Base-by-base conservation (phyloP, 768 basidiomycete genomes). In the Leccinum disarticulatum region DNA sequence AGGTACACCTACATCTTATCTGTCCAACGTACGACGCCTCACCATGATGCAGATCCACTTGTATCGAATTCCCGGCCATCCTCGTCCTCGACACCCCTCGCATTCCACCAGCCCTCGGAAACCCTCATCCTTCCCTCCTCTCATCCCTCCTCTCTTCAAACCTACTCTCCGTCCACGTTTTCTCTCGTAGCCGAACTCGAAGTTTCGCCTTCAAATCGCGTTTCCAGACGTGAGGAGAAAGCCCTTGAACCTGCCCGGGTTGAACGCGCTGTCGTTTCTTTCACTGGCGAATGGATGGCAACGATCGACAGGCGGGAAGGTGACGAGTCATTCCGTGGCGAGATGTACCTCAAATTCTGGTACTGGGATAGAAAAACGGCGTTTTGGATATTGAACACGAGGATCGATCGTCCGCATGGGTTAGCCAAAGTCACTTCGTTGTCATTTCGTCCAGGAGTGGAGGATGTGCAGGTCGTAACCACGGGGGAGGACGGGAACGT, bases 101-200 rank as follows among this genome's bases (percentile, higher is more conserved):
- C 90, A 6, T 79, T 91, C 47, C 95, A 98, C 72, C 75, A 80
- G 3, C 75, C 77, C 6, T 87, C 93, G 4, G 83, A 87, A 31
- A 86, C 91, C 6, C 77, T 98, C 61, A 81, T 98, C 64, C 81
- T 98, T 15, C 93, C 94, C 0, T 94, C 96, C 3, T 95, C 95
- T 0, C 95, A 99, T 69, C 91, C 94, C 0, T 95, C 95, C 3
- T 92, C 94, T n/a, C 79, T 99, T 43, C 96, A 98, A 77, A 85
- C 90, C 27, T 95, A 91, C 76, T 89, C 92, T 17, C 90, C 90
- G 1, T 73, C 80, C 8, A 81, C 84, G 3, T 88, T 88, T 30
- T 81, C 83, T 46, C 80, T 94, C 1, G 68, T 93, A 3, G 87
- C 87, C 50, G 96, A 99, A 73, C 80, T 98, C 19, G 97, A 98